phyloP scores from a whole-genome alignment of 2,329 filamentous ascomycete species.

The Ploettnerulaceae sp. region DNA sequence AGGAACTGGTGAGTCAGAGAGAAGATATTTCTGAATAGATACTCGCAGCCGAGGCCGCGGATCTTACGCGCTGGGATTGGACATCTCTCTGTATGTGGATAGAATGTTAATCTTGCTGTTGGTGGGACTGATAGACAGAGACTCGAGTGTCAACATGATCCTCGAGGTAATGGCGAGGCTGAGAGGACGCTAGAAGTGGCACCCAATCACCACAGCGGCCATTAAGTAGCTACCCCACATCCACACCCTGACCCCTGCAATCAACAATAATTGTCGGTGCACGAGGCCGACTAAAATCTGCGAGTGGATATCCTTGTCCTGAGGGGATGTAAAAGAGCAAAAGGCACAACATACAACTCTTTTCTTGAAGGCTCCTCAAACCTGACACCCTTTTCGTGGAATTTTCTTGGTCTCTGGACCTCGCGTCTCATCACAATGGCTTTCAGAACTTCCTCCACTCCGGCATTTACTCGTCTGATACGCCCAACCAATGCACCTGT shows the following conservation, averaged over 20 bases:
- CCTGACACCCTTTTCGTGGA: background rate
- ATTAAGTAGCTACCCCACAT: constrained; percentile 1
- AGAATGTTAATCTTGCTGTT: background rate
- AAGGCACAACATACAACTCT: background rate
- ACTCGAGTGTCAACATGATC: constrained; percentile 13
- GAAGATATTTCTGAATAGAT: constrained; percentile 17
- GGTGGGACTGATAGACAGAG: background rate
- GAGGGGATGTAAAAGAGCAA: background rate
- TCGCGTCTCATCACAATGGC: constrained; percentile 26
- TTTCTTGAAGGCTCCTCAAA: background rate
- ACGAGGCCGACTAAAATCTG: constrained; percentile 7
- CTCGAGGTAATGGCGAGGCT: constrained; percentile 9
- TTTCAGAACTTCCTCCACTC: constrained; percentile 22
- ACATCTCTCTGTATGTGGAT: constrained; percentile 17
- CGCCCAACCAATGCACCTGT: constrained; percentile 24
- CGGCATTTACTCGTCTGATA: constrained; percentile 24
- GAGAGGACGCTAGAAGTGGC: constrained; percentile 1
- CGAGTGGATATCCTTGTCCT: background rate
- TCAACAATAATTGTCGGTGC: constrained; percentile 2
- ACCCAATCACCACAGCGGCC: background rate
- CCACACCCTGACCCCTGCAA: background rate
- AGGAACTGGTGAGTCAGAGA: constrained; percentile 11
- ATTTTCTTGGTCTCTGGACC: constrained; percentile 1
- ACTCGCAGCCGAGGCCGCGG: constrained; percentile 31
- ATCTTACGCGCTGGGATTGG: constrained; percentile 26